Percentiles rank a stretch among this genome's conserved stretches.
Evolutionary conservation across 2,329 filamentous ascomycete genomes (phyloP).

Genomic region (Neofusicoccum parvum): DNA sequence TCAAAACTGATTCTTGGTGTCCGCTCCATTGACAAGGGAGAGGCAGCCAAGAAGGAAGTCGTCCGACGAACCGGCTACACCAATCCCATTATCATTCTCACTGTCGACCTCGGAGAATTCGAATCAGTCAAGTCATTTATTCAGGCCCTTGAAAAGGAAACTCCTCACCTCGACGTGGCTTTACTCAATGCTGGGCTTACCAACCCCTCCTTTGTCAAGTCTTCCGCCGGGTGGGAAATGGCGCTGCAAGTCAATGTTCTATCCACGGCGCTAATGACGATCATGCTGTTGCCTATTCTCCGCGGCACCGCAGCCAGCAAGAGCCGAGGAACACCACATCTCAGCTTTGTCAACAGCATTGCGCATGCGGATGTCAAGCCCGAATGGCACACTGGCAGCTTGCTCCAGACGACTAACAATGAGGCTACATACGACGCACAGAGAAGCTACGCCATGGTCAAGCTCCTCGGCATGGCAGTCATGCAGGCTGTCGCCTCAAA

Average conservation of each 20-base stretch:
- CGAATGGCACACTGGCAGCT: background rate
- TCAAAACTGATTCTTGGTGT: slow-evolving; percentile 50
- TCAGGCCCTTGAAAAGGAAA: slow-evolving; percentile 26
- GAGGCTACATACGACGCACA: background rate
- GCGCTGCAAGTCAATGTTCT: slow-evolving; percentile 44
- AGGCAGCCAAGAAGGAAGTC: slow-evolving; percentile 43
- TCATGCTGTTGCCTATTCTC: slow-evolving; percentile 33
- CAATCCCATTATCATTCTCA: slow-evolving; percentile 48
- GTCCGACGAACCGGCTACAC: slow-evolving; percentile 39
- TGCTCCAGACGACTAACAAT: background rate
- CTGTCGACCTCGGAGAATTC: slow-evolving; percentile 46
- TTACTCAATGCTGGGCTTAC: slow-evolving; percentile 44
- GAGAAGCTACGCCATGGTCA: slow-evolving; percentile 35
- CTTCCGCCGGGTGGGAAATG: slow-evolving; percentile 31
- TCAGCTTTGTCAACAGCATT: slow-evolving; percentile 20
- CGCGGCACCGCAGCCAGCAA: slow-evolving; percentile 24
- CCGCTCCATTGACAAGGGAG: slow-evolving; percentile 40
- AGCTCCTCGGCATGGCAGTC: slow-evolving; percentile 40
- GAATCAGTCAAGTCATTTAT: slow-evolving; percentile 41
- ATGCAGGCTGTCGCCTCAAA: slow-evolving; percentile 22
- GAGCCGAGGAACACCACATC: slow-evolving; percentile 26
- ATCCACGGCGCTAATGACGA: slow-evolving; percentile 40
- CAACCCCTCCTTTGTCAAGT: slow-evolving; percentile 28
- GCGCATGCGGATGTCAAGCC: slow-evolving; percentile 31
- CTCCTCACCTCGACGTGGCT: slow-evolving; percentile 38